phyloP scores from a whole-genome alignment of 2,329 filamentous ascomycete species.

The Ascochyta rabiei region DNA sequence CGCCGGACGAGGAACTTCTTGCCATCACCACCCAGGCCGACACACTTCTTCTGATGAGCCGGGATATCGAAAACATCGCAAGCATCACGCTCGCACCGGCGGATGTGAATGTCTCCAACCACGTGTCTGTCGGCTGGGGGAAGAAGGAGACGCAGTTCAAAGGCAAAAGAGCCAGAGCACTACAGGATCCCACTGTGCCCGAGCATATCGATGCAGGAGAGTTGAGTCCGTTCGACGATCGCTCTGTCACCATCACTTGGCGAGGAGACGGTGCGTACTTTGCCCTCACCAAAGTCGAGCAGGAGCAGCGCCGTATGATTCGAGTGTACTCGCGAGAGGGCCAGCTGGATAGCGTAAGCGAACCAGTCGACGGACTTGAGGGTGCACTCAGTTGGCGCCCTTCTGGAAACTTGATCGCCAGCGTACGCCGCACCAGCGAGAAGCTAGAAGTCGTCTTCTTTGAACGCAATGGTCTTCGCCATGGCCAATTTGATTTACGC shows the following conservation, averaged over 20 bases:
- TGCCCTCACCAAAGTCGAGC: conserved; percentile 80
- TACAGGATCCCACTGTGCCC: conserved; percentile 92
- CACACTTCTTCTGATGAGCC: conserved; percentile 89
- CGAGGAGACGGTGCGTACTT: conserved; percentile 91
- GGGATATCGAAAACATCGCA: conserved; percentile 82
- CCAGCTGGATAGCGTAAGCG: conserved; percentile 87
- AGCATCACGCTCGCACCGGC: conserved; percentile 74
- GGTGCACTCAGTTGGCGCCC: conserved; percentile 88
- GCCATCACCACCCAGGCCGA: conserved; percentile 79
- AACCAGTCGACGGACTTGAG: conserved; percentile 93
- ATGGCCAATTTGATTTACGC: conserved; percentile 88
- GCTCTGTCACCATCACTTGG: conserved; percentile 79
- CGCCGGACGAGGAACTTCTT: conserved; percentile 90
- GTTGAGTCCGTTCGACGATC: conserved; percentile 76
- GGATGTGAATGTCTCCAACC: conserved; percentile 85
- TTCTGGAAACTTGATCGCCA: conserved; percentile 86
- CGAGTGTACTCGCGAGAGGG: conserved; percentile 92
- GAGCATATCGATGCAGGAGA: conserved; percentile 87
- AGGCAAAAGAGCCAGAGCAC: conserved; percentile 82
- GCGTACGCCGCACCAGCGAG: conserved; percentile 73
- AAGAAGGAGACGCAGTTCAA: conserved; percentile 99
- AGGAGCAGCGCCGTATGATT: conserved; percentile 74
- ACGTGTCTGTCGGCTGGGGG: conserved; percentile 97
- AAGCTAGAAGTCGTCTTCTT: conserved; percentile 90
- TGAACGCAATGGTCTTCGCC: conserved; percentile 94